These are phyloP conservation scores for Paracorniculantispora psalliotae DNA, from an alignment of 2,329 filamentous ascomycete genomes.

Conservation along the genomic window DNA sequence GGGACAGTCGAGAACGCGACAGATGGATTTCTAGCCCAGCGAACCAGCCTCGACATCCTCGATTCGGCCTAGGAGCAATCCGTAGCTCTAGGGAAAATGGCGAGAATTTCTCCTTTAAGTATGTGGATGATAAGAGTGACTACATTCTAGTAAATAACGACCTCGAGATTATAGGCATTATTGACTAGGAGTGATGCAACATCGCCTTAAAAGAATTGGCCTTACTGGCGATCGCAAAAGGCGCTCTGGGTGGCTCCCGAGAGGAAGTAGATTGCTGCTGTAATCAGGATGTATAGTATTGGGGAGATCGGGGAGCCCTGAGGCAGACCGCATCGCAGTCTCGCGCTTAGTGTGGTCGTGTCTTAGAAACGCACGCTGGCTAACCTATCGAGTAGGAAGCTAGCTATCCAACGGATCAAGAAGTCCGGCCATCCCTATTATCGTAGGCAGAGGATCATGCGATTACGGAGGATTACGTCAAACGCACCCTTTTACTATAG, in stretches of 20 bases:
- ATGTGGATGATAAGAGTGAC: slow-evolving; percentile 42
- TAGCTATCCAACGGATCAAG: not conserved
- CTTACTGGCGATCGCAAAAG: no score
- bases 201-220: slow-evolving; percentile 25
- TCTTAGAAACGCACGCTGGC: slow-evolving; percentile 6
- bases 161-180: slow-evolving; percentile 37
- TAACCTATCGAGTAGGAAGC: not conserved
- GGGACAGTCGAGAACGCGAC: slow-evolving; percentile 13
- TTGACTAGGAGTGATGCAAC: slow-evolving; percentile 39
- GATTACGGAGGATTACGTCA: slow-evolving; percentile 5
- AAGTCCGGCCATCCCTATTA: slow-evolving; percentile 3
- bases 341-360: not conserved
- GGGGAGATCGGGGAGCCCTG: slow-evolving; percentile 12
- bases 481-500: slow-evolving; percentile 6
- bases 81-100: not conserved
- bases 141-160: slow-evolving; percentile 36
- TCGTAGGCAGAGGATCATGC: not conserved
- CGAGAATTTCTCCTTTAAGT: slow-evolving; percentile 31
- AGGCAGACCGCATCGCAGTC: not conserved
- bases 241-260: not conserved
- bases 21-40: slow-evolving; percentile 19
- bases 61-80: not conserved
- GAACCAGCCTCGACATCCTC: slow-evolving; percentile 3
- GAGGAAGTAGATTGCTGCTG: slow-evolving; percentile 6
- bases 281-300: slow-evolving; percentile 10